Evolutionary conservation across 1,284 basidiomycete species (phyloP).

Genomic region (Fomitopsis palustris): DNA sequence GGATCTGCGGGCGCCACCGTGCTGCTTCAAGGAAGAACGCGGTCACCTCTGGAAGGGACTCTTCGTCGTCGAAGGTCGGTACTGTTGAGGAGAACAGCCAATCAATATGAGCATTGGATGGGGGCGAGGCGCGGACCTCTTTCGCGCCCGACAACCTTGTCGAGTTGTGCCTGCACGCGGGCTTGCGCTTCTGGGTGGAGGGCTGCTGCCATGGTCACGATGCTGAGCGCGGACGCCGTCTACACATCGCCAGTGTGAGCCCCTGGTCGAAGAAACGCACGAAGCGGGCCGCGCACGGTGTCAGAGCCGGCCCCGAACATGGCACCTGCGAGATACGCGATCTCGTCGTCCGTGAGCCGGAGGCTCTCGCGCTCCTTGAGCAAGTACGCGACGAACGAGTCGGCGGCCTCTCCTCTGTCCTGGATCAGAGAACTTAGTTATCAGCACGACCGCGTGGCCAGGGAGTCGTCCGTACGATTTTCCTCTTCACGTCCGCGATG

Average conservation of each 20-base stretch:
- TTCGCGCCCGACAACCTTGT: slow-evolving; percentile 50
- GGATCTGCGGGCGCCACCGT: slow-evolving; percentile 60
- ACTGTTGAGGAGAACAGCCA: slow-evolving; percentile 25
- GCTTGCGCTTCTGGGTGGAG: slow-evolving; percentile 51
- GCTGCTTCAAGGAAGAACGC: slow-evolving; percentile 61
- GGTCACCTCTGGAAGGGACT: slow-evolving; percentile 47
- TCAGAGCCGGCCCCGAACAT: slow-evolving; percentile 66
- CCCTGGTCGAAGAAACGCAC: neutral
- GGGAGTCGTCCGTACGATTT: slow-evolving; percentile 32
- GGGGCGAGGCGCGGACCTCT: slow-evolving; percentile 34
- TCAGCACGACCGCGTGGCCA: slow-evolving; percentile 29
- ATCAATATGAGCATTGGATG: neutral
- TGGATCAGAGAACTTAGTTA: slow-evolving; percentile 7
- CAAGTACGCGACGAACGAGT: slow-evolving; percentile 54
- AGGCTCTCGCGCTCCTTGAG: slow-evolving; percentile 47
- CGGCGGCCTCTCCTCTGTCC: slow-evolving; percentile 34
- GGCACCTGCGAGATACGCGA: slow-evolving; percentile 56
- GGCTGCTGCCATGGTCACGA: slow-evolving; percentile 57
- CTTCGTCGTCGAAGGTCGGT: slow-evolving; percentile 48
- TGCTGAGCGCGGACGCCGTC: slow-evolving; percentile 46
- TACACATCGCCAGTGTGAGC: slow-evolving; percentile 12
- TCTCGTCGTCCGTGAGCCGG: slow-evolving; percentile 48
- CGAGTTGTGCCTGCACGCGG: slow-evolving; percentile 58
- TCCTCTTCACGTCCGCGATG: slow-evolving; percentile 28
- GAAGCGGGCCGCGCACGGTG: slow-evolving; percentile 34